A percentile compares a stretch with the other conserved stretches of the same genome.
Evolutionary conservation across 2,329 filamentous ascomycete genomes (phyloP).

Genomic region (Colletotrichum sp.): DNA sequence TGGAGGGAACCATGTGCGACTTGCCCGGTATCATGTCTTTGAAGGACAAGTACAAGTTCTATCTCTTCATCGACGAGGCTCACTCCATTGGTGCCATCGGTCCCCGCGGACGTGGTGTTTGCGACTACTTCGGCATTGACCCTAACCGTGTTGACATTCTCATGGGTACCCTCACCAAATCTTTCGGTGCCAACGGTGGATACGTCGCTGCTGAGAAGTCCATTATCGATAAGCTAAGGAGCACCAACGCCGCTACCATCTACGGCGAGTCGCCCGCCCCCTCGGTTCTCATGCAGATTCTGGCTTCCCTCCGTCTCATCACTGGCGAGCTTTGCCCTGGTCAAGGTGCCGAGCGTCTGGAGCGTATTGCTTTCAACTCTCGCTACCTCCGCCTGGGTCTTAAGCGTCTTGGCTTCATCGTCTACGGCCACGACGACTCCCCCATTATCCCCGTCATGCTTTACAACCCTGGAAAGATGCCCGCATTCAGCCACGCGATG

Average conservation of each 20-base stretch:
- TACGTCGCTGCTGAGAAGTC: conserved; percentile 90
- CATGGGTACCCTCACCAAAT: conserved; percentile 98
- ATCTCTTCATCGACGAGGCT: conserved; percentile 94
- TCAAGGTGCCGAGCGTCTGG: conserved; percentile 93
- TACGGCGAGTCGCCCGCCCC: conserved; percentile 89
- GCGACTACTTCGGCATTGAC: conserved; percentile 95
- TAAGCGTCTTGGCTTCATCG: conserved; percentile 95
- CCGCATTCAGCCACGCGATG: conserved; percentile 98
- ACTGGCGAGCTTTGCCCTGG: conserved; percentile 85
- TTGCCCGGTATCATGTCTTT: conserved; percentile 86
- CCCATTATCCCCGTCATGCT: conserved; percentile 94
- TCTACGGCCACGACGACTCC: conserved; percentile 97
- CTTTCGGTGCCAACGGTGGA: conserved; percentile 96
- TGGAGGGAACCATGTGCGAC: conserved; percentile 99
- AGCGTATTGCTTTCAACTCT: conserved; percentile 97
- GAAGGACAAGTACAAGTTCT: conserved; percentile 97
- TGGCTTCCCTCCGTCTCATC: conserved; percentile 86
- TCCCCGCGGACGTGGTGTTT: conserved; percentile 87
- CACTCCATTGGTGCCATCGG: conserved; percentile 95
- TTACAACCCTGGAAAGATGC: conserved; percentile 99
- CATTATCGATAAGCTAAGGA: conserved; percentile 90
- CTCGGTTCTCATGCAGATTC: conserved; percentile 89
- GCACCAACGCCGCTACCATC: conserved; percentile 83
- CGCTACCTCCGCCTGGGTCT: conserved; percentile 96
- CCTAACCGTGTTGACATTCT: conserved; percentile 89